These are phyloP conservation scores for Penicillium crustosum DNA, from an alignment of 2,329 filamentous ascomycete species.

Conservation along the genomic window DNA sequence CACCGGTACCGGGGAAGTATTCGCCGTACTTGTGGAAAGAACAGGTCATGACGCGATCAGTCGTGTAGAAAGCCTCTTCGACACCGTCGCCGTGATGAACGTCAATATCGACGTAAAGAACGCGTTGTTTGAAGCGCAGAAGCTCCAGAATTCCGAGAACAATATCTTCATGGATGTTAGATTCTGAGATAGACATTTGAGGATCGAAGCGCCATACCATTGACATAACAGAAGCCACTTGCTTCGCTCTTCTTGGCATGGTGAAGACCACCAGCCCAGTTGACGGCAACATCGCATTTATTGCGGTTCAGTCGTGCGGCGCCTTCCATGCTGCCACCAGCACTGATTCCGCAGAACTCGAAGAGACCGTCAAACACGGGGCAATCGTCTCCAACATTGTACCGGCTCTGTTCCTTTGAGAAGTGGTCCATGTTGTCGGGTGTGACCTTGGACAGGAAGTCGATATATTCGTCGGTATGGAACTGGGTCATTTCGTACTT, in stretches of 20 bases:
- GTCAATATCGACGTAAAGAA: constrained; percentile 67
- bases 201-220: constrained; percentile 51
- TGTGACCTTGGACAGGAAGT: constrained; percentile 80
- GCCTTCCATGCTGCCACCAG: constrained; percentile 69
- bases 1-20: constrained; percentile 69
- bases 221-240: constrained; percentile 97
- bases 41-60: constrained; percentile 69
- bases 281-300: constrained; percentile 67
- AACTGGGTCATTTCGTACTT: constrained; percentile 73
- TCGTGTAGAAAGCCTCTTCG: constrained; percentile 70
- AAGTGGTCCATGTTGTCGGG: constrained; percentile 98
- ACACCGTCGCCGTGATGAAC: constrained; percentile 69
- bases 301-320: constrained; percentile 66
- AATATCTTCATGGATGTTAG: constrained; percentile 52
- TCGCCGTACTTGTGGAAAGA: constrained; percentile 74
- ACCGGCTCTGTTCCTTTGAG: constrained; percentile 81
- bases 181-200: not conserved
- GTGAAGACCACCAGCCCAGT: constrained; percentile 95
- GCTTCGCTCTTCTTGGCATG: constrained; percentile 95
- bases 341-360: constrained; percentile 69
- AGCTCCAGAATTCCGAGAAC: constrained; percentile 66
- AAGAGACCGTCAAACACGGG: constrained; percentile 70
- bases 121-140: constrained; percentile 62
- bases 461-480: constrained; percentile 72
- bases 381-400: constrained; percentile 65